A percentile compares a stretch with the other conserved stretches of the same genome.
These are phyloP conservation scores for Dioscorea zingiberensis DNA, from an alignment of 106 monocot genomes.

Conservation along the genomic window DNA sequence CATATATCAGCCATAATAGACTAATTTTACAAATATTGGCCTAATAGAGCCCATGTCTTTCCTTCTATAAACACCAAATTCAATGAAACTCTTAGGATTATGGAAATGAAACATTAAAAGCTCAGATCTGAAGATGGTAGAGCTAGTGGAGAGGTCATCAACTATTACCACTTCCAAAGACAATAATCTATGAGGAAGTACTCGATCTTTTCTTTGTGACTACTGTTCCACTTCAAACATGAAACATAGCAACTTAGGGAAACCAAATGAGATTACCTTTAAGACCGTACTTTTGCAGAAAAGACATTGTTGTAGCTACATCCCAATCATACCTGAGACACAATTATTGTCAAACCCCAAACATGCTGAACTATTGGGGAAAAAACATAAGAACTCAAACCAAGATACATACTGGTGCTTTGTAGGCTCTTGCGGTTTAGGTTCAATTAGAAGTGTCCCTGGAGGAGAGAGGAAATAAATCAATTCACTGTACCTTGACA, in stretches of 20 bases:
- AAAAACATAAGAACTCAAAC: neutral
- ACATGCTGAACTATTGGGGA: no score
- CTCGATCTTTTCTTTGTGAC: neutral
- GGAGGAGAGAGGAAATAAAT: neutral
- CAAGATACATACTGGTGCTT: slow-evolving; percentile 80
- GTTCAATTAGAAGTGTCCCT: slow-evolving; percentile 91
- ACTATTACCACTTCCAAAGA: no score
- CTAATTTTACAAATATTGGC: no score
- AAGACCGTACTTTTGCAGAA: slow-evolving; percentile 78
- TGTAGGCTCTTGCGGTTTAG: slow-evolving; percentile 96
- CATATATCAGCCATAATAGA: no score
- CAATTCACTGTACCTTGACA: neutral
- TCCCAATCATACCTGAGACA: slow-evolving; percentile 92
- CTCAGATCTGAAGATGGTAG: no score
- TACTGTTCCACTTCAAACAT: neutral
- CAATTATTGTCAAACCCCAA: neutral
- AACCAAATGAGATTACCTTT: slow-evolving; percentile 33
- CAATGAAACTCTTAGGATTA: no score
- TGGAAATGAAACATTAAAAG: no score
- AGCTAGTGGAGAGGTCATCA: no score
- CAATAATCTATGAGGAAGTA: no score
- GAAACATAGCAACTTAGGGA: neutral
- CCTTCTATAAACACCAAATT: no score
- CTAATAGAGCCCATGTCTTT: no score
- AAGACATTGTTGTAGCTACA: slow-evolving; percentile 76